phyloP scores from a whole-genome alignment of 2,329 filamentous ascomycete species.

The Fusarium sp. region DNA sequence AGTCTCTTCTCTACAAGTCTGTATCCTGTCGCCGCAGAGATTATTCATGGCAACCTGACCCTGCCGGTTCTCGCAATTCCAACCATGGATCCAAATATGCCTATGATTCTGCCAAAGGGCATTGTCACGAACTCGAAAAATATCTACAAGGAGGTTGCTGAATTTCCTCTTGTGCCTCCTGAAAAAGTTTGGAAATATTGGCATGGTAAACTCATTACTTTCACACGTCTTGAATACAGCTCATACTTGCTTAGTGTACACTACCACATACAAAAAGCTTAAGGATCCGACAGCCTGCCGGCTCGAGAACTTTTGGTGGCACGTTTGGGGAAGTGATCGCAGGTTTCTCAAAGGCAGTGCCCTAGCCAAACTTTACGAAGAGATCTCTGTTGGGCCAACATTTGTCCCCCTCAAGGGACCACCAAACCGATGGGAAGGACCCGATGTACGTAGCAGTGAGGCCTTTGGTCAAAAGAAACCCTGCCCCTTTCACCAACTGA shows the following conservation, averaged over 20 bases:
- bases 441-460: slow-evolving; percentile 54
- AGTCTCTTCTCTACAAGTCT: not conserved
- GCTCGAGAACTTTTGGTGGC: slow-evolving; percentile 74
- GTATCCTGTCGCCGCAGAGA: not conserved
- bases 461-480: not conserved
- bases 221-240: slow-evolving; percentile 1
- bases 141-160: slow-evolving; percentile 66
- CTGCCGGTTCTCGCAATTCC: slow-evolving; percentile 7
- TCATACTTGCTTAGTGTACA: slow-evolving; percentile 61
- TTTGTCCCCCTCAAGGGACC: slow-evolving; percentile 67
- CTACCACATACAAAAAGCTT: slow-evolving; percentile 67
- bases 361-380: slow-evolving; percentile 66
- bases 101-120: slow-evolving; percentile 66
- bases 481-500: slow-evolving; percentile 20
- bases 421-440: slow-evolving; percentile 63
- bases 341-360: slow-evolving; percentile 63
- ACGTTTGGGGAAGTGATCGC: slow-evolving; percentile 70
- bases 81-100: slow-evolving; percentile 51
- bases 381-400: slow-evolving; percentile 68
- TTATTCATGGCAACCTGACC: slow-evolving; percentile 10
- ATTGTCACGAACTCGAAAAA: slow-evolving; percentile 65
- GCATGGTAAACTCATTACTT: slow-evolving; percentile 59
- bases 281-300: slow-evolving; percentile 71
- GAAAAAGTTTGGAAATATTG: slow-evolving; percentile 67
- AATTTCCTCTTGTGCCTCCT: slow-evolving; percentile 60